Percentiles rank a stretch among this genome's conserved stretches.
Conservation (phyloP, 2,329 filamentous ascomycete species). For the Neonectria neomacrospora region DNA sequence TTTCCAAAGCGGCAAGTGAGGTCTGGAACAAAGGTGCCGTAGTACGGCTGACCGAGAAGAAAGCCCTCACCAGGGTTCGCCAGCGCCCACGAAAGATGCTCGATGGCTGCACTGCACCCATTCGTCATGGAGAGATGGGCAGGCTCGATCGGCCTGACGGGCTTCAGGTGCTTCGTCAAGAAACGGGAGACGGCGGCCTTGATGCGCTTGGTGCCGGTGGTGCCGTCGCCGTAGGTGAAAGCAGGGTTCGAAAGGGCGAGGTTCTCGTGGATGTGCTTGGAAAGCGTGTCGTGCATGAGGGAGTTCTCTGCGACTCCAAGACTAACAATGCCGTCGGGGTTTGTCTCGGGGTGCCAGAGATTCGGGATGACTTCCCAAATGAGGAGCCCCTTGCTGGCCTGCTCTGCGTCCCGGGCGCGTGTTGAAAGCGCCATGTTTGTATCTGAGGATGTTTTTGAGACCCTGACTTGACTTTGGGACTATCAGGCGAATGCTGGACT, state of each 20-base stretch:
- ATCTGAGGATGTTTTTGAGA: not conserved
- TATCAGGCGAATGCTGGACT: not conserved
- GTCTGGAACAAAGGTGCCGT: conserved; percentile 61
- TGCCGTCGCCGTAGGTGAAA: conserved; percentile 57
- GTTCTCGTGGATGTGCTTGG: conserved; percentile 54
- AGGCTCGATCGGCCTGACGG: conserved; percentile 45
- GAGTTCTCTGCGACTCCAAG: conserved; percentile 64
- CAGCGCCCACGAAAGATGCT: conserved; percentile 54
- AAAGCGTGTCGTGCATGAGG: conserved; percentile 60
- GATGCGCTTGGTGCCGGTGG: conserved; percentile 50
- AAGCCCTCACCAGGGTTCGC: conserved; percentile 54
- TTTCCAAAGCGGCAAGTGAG: conserved; percentile 55
- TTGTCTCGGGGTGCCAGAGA: conserved; percentile 54
- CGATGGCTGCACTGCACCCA: conserved; percentile 55
- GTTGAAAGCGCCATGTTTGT: conserved; percentile 42
- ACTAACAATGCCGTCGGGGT: conserved; percentile 59
- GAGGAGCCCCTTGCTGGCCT: conserved; percentile 41
- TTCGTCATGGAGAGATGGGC: conserved; percentile 52
- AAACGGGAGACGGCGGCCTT: conserved; percentile 49
- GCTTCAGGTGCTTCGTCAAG: conserved; percentile 49
- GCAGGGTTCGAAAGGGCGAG: conserved; percentile 46
- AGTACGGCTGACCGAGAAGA: conserved; percentile 57
- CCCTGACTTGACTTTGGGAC: not conserved
- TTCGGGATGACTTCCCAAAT: conserved; percentile 59
- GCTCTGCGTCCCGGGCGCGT: conserved; percentile 45